Conservation (phyloP, 345 rosid genomes). For the Hibiscus syriacus region DNA sequence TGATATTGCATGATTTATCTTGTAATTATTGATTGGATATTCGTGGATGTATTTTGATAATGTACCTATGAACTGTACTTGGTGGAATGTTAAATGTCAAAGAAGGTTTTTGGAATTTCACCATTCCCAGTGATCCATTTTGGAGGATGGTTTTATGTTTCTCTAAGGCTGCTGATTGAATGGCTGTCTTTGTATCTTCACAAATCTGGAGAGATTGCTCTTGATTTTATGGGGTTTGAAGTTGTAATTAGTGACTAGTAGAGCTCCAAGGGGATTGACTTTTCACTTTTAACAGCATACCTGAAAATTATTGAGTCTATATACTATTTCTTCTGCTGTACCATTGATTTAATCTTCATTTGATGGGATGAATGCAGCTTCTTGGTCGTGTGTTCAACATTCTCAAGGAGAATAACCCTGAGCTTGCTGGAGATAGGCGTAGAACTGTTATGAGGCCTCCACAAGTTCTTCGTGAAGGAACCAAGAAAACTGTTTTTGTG, state of each 20-base stretch:
- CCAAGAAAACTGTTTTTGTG: constrained; percentile 95
- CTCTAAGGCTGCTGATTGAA: too few relatives aligned
- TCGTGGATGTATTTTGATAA: too few relatives aligned
- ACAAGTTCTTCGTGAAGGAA: constrained; percentile 95
- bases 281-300: neutral
- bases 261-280: neutral
- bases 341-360: neutral
- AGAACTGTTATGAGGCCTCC: constrained; percentile 99
- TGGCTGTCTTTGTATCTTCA: neutral
- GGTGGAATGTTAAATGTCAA: too few relatives aligned
- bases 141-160: neutral
- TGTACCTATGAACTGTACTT: too few relatives aligned
- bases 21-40: neutral
- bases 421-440: constrained; percentile 93
- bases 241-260: neutral
- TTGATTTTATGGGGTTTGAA: neutral
- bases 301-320: neutral
- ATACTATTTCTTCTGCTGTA: neutral
- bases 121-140: too few relatives aligned
- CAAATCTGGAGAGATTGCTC: neutral
- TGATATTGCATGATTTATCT: neutral
- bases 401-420: too few relatives aligned
- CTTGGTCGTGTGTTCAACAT: constrained; percentile 80
- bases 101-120: too few relatives aligned
- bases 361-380: constrained; percentile 47